These are phyloP conservation scores for Phytophthora citricola DNA, from an alignment of 352 stramenopile genomes.

Conservation along the genomic window DNA sequence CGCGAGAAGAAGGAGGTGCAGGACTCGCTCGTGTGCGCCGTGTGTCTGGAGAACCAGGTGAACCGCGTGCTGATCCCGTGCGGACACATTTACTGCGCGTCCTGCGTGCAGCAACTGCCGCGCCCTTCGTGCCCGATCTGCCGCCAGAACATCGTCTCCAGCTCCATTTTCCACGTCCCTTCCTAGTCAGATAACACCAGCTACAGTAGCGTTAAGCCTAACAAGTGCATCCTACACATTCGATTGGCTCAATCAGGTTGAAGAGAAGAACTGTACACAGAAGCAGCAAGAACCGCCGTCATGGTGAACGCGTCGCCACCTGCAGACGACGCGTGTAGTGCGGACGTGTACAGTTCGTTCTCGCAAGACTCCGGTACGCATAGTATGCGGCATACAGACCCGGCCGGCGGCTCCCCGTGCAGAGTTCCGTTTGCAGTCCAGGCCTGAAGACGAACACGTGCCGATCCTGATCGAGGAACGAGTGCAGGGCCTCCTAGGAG, in stretches of 20 bases:
- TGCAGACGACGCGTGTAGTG: constrained; percentile 14
- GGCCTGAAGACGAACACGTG: constrained; percentile 4
- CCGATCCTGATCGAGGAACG: constrained; percentile 32
- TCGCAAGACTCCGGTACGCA: too few relatives aligned
- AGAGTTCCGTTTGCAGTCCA: neutral
- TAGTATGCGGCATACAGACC: too few relatives aligned
- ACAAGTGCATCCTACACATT: neutral
- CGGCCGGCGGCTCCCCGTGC: neutral
- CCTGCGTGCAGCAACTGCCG: constrained; percentile 69
- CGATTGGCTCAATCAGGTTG: constrained; percentile 10
- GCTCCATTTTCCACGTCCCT: constrained; percentile 73
- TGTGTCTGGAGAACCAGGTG: constrained; percentile 85
- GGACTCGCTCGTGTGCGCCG: constrained; percentile 78
- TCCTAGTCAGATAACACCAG: constrained; percentile 34
- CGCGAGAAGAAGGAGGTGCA: constrained; percentile 79
- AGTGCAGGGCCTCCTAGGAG: constrained; percentile 37
- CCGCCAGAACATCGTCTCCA: constrained; percentile 62
- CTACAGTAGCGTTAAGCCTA: too few relatives aligned
- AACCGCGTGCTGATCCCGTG: constrained; percentile 85
- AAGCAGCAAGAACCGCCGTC: neutral
- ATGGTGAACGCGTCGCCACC: constrained; percentile 27
- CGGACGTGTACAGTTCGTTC: constrained; percentile 2
- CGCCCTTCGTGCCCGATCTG: constrained; percentile 76
- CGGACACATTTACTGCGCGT: constrained; percentile 82
- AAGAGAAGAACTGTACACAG: constrained; percentile 28